Percentiles rank a stretch among this genome's conserved stretches.
Evolutionary conservation across 306 rosid genomes (phyloP).

Genomic region (Cucumis melo): DNA sequence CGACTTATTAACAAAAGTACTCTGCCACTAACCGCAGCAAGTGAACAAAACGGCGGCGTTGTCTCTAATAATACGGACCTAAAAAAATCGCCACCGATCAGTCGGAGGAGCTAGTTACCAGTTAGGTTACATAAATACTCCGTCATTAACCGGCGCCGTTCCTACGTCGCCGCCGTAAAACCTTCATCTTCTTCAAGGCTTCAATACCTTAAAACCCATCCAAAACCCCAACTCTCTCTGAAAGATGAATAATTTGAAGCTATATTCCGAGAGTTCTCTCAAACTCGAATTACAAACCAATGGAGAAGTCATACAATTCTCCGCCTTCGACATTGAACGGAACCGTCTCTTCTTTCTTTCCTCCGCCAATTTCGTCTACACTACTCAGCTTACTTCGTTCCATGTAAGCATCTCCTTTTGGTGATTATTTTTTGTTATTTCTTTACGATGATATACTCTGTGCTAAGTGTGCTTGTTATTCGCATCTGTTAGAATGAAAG

Average conservation of each 20-base stretch:
- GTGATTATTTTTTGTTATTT: not conserved
- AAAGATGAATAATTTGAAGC: slow-evolving; percentile 68
- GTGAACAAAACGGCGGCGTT: not conserved
- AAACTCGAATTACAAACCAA: slow-evolving; percentile 32
- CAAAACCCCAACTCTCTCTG: not conserved
- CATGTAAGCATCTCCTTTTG: slow-evolving; percentile 22
- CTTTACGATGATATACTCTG: not conserved
- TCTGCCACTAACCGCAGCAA: not conserved
- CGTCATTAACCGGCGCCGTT: not conserved
- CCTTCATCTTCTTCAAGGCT: not conserved
- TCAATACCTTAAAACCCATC: slow-evolving; percentile 3
- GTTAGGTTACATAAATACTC: not conserved
- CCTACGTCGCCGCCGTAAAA: not conserved
- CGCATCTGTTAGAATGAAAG: slow-evolving; percentile 31
- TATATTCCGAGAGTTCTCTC: slow-evolving; percentile 44
- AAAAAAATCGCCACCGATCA: not conserved
- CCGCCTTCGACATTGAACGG: slow-evolving; percentile 71
- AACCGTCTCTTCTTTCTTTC: slow-evolving; percentile 85
- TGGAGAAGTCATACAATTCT: slow-evolving; percentile 39
- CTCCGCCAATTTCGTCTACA: slow-evolving; percentile 48
- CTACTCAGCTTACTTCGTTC: slow-evolving; percentile 56
- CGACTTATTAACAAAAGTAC: not conserved
- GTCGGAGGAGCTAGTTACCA: not conserved
- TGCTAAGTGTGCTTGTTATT: not conserved
- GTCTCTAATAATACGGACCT: not conserved